These are phyloP conservation scores for Trichoderma oligosporum DNA, from an alignment of 2,329 filamentous ascomycete genomes.

Conservation along the genomic window DNA sequence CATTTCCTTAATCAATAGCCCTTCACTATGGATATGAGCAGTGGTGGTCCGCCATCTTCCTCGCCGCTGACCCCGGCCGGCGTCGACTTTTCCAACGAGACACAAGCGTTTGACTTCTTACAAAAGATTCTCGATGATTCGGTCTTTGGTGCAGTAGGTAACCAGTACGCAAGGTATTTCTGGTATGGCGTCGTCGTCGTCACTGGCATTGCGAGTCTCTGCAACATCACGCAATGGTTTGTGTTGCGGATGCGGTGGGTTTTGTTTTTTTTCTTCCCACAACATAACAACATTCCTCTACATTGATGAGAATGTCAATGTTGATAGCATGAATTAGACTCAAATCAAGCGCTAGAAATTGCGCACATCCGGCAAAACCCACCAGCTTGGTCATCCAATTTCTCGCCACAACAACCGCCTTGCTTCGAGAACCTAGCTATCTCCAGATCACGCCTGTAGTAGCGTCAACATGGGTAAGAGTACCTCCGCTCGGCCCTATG, in stretches of 20 bases:
- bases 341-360: background rate
- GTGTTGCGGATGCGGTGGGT: background rate
- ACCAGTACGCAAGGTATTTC: background rate
- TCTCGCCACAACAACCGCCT: background rate
- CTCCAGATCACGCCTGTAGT: background rate
- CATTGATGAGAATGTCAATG: background rate
- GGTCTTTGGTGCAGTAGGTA: background rate
- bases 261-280: no score
- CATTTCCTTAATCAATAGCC: no score
- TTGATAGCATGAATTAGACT: background rate
- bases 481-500: background rate
- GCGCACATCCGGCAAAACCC: background rate
- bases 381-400: background rate
- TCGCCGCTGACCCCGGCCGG: background rate
- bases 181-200: background rate
- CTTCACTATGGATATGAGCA: background rate
- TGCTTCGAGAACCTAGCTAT: conserved; percentile 7
- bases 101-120: background rate
- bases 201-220: background rate
- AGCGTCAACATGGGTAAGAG: background rate
- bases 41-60: background rate
- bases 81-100: background rate
- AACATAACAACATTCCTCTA: background rate
- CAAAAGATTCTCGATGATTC: background rate
- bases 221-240: background rate